Percentiles rank a stretch among this genome's conserved stretches.
These are phyloP conservation scores for Grigorovia transvaalensis DNA, from an alignment of 805 yeast genomes.

Conservation along the genomic window DNA sequence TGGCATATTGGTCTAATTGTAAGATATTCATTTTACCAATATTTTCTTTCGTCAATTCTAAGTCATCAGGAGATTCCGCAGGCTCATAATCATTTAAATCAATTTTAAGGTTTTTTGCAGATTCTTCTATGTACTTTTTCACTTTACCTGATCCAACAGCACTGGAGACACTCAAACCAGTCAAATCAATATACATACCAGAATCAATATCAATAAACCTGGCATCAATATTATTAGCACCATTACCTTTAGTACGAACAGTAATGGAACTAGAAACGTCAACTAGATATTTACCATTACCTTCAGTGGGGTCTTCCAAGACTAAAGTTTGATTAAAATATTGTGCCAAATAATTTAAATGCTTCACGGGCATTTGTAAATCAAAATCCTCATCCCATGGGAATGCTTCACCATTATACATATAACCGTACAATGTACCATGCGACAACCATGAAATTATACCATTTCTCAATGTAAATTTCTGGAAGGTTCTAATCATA, in stretches of 20 bases:
- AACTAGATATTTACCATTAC: slow-evolving; percentile 46
- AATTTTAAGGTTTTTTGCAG: background rate
- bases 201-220: slow-evolving; percentile 61
- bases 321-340: slow-evolving; percentile 34
- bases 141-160: slow-evolving; percentile 9
- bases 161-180: slow-evolving; percentile 46
- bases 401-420: slow-evolving; percentile 50
- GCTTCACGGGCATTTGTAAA: slow-evolving; percentile 47
- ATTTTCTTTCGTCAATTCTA: slow-evolving; percentile 3
- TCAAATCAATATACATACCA: slow-evolving; percentile 64
- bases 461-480: slow-evolving; percentile 37
- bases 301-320: slow-evolving; percentile 38
- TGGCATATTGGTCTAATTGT: slow-evolving; percentile 7
- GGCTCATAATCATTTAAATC: background rate
- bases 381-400: slow-evolving; percentile 65
- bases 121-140: background rate
- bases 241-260: slow-evolving; percentile 46
- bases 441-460: slow-evolving; percentile 54
- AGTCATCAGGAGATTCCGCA: background rate
- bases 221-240: slow-evolving; percentile 57
- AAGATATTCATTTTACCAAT: slow-evolving; percentile 5
- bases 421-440: slow-evolving; percentile 54
- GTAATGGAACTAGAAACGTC: slow-evolving; percentile 44
- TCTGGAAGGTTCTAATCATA: slow-evolving; percentile 42
- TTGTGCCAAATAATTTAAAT: slow-evolving; percentile 37